Percentiles rank a stretch among this genome's conserved stretches.
phyloP scores from a whole-genome alignment of 2,329 filamentous ascomycete species.

The Fusarium udum region DNA sequence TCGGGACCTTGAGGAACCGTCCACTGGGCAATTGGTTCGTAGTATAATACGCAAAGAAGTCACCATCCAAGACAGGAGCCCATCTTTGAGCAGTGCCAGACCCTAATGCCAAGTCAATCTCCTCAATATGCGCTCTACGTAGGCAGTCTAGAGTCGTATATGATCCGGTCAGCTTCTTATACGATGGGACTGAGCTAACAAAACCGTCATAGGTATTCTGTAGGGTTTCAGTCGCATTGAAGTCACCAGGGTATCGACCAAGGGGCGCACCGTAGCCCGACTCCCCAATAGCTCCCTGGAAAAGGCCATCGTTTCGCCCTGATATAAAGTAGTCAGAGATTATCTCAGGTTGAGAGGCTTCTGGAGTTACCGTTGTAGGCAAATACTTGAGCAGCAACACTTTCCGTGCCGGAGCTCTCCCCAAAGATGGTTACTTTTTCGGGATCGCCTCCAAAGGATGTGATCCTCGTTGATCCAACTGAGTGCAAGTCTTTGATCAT shows the following conservation, averaged over 20 bases:
- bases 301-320: conserved; percentile 60
- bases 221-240: conserved; percentile 43
- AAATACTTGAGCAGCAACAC: conserved; percentile 21
- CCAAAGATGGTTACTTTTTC: conserved; percentile 60
- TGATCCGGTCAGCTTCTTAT: conserved; percentile 34
- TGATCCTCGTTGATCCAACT: conserved; percentile 60
- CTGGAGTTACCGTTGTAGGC: conserved; percentile 46
- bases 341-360: accelerated
- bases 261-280: conserved; percentile 55
- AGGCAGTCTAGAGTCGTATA: conserved; percentile 42
- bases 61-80: conserved; percentile 48
- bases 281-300: conserved; percentile 60
- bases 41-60: conserved; percentile 48
- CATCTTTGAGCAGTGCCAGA: conserved; percentile 12
- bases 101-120: conserved; percentile 38
- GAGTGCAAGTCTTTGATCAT: conserved; percentile 58
- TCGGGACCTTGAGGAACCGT: conserved; percentile 48
- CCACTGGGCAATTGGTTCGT: conserved; percentile 46
- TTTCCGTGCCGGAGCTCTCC: conserved; percentile 57
- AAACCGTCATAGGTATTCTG: conserved; percentile 45
- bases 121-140: conserved; percentile 41
- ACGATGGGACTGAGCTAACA: conserved; percentile 41
- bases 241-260: conserved; percentile 39
- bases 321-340: not conserved
- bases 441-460: conserved; percentile 56